Conservation (phyloP, 2,329 filamentous ascomycete species). For the Rhexocercosporidium sp. region DNA sequence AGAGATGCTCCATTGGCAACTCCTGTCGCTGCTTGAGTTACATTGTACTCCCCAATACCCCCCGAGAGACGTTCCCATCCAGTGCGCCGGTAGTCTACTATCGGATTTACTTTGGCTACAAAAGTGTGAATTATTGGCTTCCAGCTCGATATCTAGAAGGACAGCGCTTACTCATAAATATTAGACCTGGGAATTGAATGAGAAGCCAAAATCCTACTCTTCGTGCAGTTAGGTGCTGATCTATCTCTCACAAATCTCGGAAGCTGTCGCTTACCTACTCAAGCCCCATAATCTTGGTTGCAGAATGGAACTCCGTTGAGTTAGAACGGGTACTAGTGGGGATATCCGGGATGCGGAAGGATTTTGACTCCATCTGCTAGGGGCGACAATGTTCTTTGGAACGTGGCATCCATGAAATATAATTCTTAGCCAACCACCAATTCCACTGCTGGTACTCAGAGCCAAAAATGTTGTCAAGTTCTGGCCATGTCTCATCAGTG, state of each 20-base stretch:
- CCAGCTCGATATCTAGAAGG: no score
- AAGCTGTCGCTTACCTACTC: not conserved
- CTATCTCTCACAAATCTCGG: not conserved
- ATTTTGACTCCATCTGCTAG: not conserved
- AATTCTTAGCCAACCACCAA: not conserved
- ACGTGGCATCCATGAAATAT: not conserved
- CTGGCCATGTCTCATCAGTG: not conserved
- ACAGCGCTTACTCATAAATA: not conserved
- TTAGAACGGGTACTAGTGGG: not conserved
- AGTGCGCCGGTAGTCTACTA: not conserved
- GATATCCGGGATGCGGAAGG: not conserved
- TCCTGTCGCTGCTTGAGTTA: not conserved
- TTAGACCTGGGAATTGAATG: slow-evolving; percentile 1
- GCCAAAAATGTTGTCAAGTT: not conserved
- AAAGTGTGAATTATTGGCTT: not conserved
- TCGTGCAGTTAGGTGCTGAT: not conserved
- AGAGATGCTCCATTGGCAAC: not conserved
- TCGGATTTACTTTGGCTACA: not conserved
- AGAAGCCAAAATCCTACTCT: slow-evolving; percentile 3
- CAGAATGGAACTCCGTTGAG: no score
- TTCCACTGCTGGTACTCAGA: not conserved
- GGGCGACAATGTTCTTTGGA: no score
- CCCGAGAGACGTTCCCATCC: not conserved
- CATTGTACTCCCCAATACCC: not conserved
- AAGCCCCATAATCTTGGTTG: not conserved